Evolutionary conservation across 805 yeast species (phyloP), one percentile per base, ranked within the genome.

Genomic region (Lipomyces sp.): DNA sequence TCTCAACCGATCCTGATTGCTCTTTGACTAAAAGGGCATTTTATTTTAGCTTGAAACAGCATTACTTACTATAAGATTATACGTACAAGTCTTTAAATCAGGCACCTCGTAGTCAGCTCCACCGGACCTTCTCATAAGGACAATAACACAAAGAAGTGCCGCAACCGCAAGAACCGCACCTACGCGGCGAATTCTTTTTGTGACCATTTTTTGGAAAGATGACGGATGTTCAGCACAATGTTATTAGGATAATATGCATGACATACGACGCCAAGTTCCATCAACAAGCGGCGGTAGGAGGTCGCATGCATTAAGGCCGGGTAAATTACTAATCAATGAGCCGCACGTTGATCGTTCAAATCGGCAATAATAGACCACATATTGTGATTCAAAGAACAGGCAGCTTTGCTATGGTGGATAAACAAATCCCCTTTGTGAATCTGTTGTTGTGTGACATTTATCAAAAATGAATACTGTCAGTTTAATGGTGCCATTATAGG

Each of bases 51-150:
- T 3, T 13, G 13, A 42, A 48, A n/a, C 42, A 15, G 5, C 37
- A 45, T 4, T 24, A 24, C 24, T 2, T 11, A 0, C 13, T 3
- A 30, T 2, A 37, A 29, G 6, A 8, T 10, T n/a, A 3, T n/a
- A 24, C 65, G 15, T 33, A 65, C 69, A 32, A 13, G 58, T 54
- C 39, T 53, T 58, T 54, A 61, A 64, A 34, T 66, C 64, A 48
- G 67, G 67, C 11, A 66, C 67, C n/a, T 58, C 65, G 59, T 66
- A 66, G 39, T 57, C 67, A n/a, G 10, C 18, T 8, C 30, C 62
- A 15, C 34, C 45, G 15, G 11, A 29, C 8, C 32, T 29, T 29
- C 34, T 51, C 35, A 8, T 51, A 15, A 29, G 6, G 11, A 51
- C 24, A 32, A 51, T 51, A 4, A 51, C n/a, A 10, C 10, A 11